Conservation (phyloP, 805 yeast species). For the Ogataea sp. region DNA sequence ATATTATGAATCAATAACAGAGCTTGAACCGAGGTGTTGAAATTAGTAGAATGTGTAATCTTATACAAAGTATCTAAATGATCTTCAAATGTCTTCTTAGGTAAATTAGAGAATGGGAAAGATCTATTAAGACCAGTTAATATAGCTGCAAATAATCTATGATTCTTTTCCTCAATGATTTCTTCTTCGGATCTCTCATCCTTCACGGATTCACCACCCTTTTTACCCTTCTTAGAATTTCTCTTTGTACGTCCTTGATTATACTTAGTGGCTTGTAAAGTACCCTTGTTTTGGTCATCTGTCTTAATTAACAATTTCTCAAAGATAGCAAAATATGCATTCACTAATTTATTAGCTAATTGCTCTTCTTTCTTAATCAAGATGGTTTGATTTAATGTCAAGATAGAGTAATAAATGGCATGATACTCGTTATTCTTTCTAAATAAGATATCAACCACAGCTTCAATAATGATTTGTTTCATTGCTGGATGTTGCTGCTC, state of each 20-base stretch:
- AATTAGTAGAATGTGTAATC: conserved; percentile 90
- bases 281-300: conserved; percentile 36
- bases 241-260: conserved; percentile 58
- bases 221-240: conserved; percentile 72
- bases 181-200: conserved; percentile 56
- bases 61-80: conserved; percentile 81
- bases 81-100: conserved; percentile 57
- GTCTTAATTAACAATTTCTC: conserved; percentile 73
- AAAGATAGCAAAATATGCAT: conserved; percentile 79
- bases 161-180: conserved; percentile 66
- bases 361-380: conserved; percentile 67
- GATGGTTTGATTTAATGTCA: conserved; percentile 90
- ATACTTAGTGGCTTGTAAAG: conserved; percentile 31
- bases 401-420: conserved; percentile 77
- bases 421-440: conserved; percentile 75
- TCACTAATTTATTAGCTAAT: conserved; percentile 77
- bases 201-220: conserved; percentile 80
- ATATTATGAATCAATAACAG: conserved; percentile 79
- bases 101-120: conserved; percentile 80
- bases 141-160: conserved; percentile 81
- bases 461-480: conserved; percentile 73
- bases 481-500: conserved; percentile 94
- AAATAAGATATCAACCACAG: conserved; percentile 74
- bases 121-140: conserved; percentile 95
- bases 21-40: conserved; percentile 91